Base-by-base conservation (phyloP, 2,329 filamentous ascomycete species). In the Colletotrichum eremochloae region DNA sequence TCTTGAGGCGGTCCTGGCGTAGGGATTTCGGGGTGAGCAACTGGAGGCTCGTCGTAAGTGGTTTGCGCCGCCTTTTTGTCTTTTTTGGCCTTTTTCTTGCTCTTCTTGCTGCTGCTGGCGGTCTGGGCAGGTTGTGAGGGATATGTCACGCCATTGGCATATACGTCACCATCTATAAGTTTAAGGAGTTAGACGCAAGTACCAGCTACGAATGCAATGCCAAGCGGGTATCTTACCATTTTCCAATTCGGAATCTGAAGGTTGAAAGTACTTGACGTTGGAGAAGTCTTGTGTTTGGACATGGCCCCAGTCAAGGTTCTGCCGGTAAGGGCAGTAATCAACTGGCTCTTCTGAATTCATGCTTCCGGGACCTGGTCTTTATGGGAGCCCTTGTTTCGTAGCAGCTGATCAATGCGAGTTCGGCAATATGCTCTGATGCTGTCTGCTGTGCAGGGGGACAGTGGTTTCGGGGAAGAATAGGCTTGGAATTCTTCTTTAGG, bases 281-380 rank as follows among this genome's bases (percentile, higher is more conserved):
- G 82, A 83, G 78, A 83, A 86, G 76, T 86, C 78, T 74, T 83
- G 81, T 72, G 79, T 82, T 75, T 84, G 80, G 68, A 85, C 79
- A 74, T 81, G 75, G 71, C 77, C 76, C 75, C 77, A 82, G 76
- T 82, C 79, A 78, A 83, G 70, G 73, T 81, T 79, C 69, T 82
- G 76, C 81, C 84, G 80, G 65, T 79, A 78, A 56, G 82, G 81
- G 80, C 82, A 82, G 77, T 79, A 81, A 67, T 83, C 80, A 74
- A 83, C 77, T 65, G 76, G 78, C 72, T 77, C 79, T 76, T 76
- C 76, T 75, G 77, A 78, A 78, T 76, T 84, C 84, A 85, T 86
- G 85, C 83, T 84, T 82, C 76, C 74, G 56, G 63, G 62, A 48
- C 67, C 56, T 61, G 40, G 53, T n/a, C 38, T 40, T 69, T 60